Base-by-base conservation (phyloP, 768 basidiomycete species). In the Suillus placidus region DNA sequence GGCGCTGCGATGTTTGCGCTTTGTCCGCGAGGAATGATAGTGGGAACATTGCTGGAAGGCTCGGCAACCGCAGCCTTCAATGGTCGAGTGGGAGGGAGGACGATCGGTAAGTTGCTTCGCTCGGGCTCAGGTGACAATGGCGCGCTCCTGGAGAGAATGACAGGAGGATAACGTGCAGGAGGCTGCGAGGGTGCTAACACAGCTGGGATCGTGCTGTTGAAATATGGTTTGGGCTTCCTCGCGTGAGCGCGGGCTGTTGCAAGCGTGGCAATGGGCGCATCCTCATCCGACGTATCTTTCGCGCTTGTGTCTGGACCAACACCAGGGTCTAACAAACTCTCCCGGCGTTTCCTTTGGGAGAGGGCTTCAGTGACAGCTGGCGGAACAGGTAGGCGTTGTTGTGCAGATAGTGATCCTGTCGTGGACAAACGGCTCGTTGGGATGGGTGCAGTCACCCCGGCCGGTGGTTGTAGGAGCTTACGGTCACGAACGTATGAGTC, bases 401-500 rank as follows among this genome's bases (percentile, higher is more conserved):
- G 64, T 63, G 70, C 70, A 30, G 57, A 60, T 30, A 60, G 26
- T 32, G 63, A 64, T 49, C 70, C 52, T 51, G 74, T 68, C 3
- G 81, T 67, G 62, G 79, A 72, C 54, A 79, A 69, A 34, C 84
- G 80, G 9, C 85, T 85, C n/a, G 89, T 87, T 7, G 82, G 78
- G 71, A 95, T 94, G 1, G 93, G 92, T n/a, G 88, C 82, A 18
- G 92, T 86, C 52, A 93, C 84, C 8, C 93, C 92, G 23, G 88
- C 84, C 12, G 93, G 93, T 51, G 94, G 93, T 71, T 93, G 91
- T 66, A 95, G 77, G 18, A 97, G 82, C 73, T 91, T 93, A 63
- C 95, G 86, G 60, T 96, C 93, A 54, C 87, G 88, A 58, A 95
- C 84, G 75, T 97, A 97, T 52, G 84, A 78, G 67, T 96, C 91